phyloP scores from a whole-genome alignment of 2,329 filamentous ascomycete species.

The Exophiala sp. region DNA sequence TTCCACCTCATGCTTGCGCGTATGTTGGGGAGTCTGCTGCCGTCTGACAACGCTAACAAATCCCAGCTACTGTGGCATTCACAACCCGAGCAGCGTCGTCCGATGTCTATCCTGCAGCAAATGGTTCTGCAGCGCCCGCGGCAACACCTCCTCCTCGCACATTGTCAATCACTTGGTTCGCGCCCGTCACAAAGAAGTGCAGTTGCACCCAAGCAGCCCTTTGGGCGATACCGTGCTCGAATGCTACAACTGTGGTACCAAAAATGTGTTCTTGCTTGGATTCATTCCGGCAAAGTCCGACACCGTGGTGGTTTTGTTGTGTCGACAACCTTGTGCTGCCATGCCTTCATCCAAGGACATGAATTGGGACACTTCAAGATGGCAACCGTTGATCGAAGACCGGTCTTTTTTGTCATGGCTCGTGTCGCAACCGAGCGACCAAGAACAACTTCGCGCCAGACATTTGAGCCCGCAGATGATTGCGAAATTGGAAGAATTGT shows the following conservation, averaged over 20 bases:
- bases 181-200: slow-evolving; percentile 96
- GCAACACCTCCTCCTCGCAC: slow-evolving; percentile 93
- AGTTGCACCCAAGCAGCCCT: slow-evolving; percentile 87
- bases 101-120: slow-evolving; percentile 95
- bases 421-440: slow-evolving; percentile 81
- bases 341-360: slow-evolving; percentile 97
- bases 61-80: slow-evolving; percentile 87
- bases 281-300: slow-evolving; percentile 99
- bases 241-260: slow-evolving; percentile 99
- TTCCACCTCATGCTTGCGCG: slow-evolving; percentile 94
- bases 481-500: slow-evolving; percentile 93
- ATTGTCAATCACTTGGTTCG: slow-evolving; percentile 98
- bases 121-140: slow-evolving; percentile 98
- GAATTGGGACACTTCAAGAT: slow-evolving; percentile 98
- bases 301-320: slow-evolving; percentile 93
- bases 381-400: slow-evolving; percentile 96
- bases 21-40: slow-evolving; percentile 51
- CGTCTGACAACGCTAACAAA: slow-evolving; percentile 7
- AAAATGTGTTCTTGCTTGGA: slow-evolving; percentile 94
- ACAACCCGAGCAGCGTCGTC: slow-evolving; percentile 90
- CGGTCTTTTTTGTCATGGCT: slow-evolving; percentile 94
- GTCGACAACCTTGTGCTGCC: slow-evolving; percentile 91
- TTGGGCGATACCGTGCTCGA: slow-evolving; percentile 95
- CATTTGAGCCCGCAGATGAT: slow-evolving; percentile 93
- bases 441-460: slow-evolving; percentile 90